Evolutionary conservation across 2,329 filamentous ascomycete species (phyloP).

Genomic region (Colletotrichum sp.): DNA sequence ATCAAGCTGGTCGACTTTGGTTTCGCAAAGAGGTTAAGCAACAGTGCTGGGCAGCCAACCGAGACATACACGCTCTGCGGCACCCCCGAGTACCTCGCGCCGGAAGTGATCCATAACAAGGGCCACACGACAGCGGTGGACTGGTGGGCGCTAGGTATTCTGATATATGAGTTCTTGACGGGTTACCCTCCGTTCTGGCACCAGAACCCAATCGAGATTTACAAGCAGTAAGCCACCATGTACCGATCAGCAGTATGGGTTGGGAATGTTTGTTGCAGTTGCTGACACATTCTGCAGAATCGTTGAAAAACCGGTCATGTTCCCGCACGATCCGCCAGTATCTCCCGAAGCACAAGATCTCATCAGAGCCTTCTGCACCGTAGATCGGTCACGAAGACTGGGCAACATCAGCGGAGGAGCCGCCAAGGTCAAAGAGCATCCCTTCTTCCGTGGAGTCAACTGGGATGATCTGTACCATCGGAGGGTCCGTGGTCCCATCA

Average conservation of each 20-base stretch:
- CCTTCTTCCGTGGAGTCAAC: constrained; percentile 75
- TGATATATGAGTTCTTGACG: constrained; percentile 85
- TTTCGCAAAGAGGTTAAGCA: constrained; percentile 79
- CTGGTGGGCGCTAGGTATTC: constrained; percentile 86
- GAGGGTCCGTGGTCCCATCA: constrained; percentile 71
- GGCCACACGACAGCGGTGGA: constrained; percentile 79
- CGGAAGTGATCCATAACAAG: constrained; percentile 85
- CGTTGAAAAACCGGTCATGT: constrained; percentile 77
- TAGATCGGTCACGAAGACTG: constrained; percentile 78
- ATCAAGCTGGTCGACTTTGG: constrained; percentile 87
- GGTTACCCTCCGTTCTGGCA: constrained; percentile 90
- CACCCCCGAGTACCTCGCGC: constrained; percentile 83
- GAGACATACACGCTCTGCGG: constrained; percentile 87
- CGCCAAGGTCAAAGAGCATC: constrained; percentile 73
- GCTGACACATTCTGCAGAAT: constrained; percentile 59
- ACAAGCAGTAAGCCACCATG: constrained; percentile 68
- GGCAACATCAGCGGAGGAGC: constrained; percentile 82
- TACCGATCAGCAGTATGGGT: neutral
- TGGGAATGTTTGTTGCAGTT: neutral
- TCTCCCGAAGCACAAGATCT: constrained; percentile 75
- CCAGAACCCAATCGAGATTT: constrained; percentile 85
- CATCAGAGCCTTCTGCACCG: constrained; percentile 77
- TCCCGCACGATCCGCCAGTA: constrained; percentile 70
- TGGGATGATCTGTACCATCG: constrained; percentile 76
- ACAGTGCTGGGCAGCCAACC: constrained; percentile 51